phyloP scores from a whole-genome alignment of 202 grass and related monocot species.

The Elaeis oleifera region DNA sequence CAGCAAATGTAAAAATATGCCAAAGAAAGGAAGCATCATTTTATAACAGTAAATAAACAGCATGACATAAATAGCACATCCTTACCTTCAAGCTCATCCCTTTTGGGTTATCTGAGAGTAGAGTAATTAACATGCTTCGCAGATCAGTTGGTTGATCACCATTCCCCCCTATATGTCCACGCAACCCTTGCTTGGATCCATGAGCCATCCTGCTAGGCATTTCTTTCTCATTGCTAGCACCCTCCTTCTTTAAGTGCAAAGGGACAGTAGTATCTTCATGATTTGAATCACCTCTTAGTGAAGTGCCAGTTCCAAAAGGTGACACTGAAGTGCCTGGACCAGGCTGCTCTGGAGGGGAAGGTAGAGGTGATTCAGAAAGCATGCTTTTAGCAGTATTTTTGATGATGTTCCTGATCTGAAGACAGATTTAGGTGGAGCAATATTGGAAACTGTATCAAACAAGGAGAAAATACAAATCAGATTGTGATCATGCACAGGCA shows the following conservation, averaged over 20 bases:
- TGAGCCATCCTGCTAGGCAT: conserved; percentile 33
- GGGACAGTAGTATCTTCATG: conserved; percentile 51
- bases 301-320: conserved; percentile 25
- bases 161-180: conserved; percentile 31
- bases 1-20: too few relatives aligned
- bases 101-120: conserved; percentile 72
- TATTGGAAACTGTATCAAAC: conserved; percentile 52
- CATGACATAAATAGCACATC: too few relatives aligned
- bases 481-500: background rate
- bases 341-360: conserved; percentile 61
- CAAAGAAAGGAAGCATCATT: too few relatives aligned
- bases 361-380: conserved; percentile 45
- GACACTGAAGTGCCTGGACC: conserved; percentile 43
- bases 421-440: conserved; percentile 69
- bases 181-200: conserved; percentile 33
- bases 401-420: conserved; percentile 49
- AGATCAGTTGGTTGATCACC: conserved; percentile 53
- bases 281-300: conserved; percentile 34
- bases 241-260: conserved; percentile 59
- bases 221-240: conserved; percentile 58
- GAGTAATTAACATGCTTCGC: conserved; percentile 49
- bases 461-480: conserved; percentile 22
- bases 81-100: conserved; percentile 87
- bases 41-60: too few relatives aligned
- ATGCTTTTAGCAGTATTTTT: conserved; percentile 47